Evolutionary conservation across 1,284 basidiomycete species (phyloP), one percentile per base, ranked within the genome.

Genomic region (Stygiomarasmius scandens): DNA sequence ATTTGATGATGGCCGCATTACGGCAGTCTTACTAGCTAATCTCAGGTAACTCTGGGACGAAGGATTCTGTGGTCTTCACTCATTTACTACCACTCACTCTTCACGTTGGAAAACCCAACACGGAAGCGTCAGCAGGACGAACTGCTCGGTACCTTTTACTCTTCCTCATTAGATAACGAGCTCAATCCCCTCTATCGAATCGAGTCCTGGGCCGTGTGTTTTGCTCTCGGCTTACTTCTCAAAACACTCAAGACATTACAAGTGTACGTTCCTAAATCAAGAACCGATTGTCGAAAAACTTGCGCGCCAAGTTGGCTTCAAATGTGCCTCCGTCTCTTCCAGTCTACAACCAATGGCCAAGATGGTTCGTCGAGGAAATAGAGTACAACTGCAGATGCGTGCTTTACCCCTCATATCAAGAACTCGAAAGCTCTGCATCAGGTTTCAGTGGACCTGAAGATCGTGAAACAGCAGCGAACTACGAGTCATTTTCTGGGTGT

Each of bases 231-330:
- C 38, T 16, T 41, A 5, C 14, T 5, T 9, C 38, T 41, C 5
- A 12, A 41, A 41, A 41, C 38, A 19, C 38, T 41, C 5, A 41
- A 41, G 38, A 16, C 5, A 6, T n/a, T n/a, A 16, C 11, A 41
- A 16, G 1, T 56, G 51, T 24, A 56, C 49, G 3, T 56, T 56
- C 34, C 54, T 48, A 12, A 20, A 43, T 25, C 54, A 56, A 19
- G 54, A 56, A 45, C 49, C 43, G 9, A 36, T 56, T 10, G 49
- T 56, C 32, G 54, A 48, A 23, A 38, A 50, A 11, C 23, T 56
- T n/a, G 54, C 54, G 1, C 54, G 48, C 24, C 48, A 51, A 51
- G 49, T 56, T 27, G 54, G 54, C 12, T 56, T 56, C 27, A 41
- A 36, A 45, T 24, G 29, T 24, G 49, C 51, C 27, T 56, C 54